These are phyloP conservation scores for Triglochin maritima DNA, from an alignment of 106 monocot genomes.

Conservation along the genomic window DNA sequence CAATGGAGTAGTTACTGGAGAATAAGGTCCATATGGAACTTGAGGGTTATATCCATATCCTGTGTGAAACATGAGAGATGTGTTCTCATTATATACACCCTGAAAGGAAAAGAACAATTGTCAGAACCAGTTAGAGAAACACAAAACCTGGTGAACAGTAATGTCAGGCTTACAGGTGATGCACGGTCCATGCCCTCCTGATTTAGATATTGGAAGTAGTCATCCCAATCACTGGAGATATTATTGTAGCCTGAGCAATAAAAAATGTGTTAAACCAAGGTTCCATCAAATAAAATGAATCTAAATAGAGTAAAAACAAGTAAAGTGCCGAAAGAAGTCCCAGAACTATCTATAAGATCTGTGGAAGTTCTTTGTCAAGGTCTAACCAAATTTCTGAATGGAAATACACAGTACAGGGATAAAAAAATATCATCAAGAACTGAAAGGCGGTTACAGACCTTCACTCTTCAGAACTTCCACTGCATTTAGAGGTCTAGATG, in stretches of 20 bases:
- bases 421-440: background rate
- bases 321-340: background rate
- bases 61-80: conserved; percentile 46
- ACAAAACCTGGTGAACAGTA: background rate
- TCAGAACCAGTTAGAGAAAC: background rate
- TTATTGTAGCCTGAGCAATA: conserved; percentile 46
- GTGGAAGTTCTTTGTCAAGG: too few relatives aligned
- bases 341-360: background rate
- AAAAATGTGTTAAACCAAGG: background rate
- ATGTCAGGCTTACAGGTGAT: conserved; percentile 37
- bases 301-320: background rate
- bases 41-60: conserved; percentile 58
- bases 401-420: background rate
- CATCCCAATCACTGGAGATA: conserved; percentile 43
- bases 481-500: background rate
- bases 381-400: background rate
- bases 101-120: conserved; percentile 15
- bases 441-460: too few relatives aligned
- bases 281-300: background rate
- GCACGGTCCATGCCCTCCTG: conserved; percentile 41
- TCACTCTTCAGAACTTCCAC: too few relatives aligned
- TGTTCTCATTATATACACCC: conserved; percentile 50
- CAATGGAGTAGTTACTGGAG: conserved; percentile 51
- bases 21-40: conserved; percentile 66
- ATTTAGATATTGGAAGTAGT: conserved; percentile 33